These are phyloP conservation scores for Penicillium brasilianum DNA, from an alignment of 2,329 filamentous ascomycete species.

Conservation along the genomic window DNA sequence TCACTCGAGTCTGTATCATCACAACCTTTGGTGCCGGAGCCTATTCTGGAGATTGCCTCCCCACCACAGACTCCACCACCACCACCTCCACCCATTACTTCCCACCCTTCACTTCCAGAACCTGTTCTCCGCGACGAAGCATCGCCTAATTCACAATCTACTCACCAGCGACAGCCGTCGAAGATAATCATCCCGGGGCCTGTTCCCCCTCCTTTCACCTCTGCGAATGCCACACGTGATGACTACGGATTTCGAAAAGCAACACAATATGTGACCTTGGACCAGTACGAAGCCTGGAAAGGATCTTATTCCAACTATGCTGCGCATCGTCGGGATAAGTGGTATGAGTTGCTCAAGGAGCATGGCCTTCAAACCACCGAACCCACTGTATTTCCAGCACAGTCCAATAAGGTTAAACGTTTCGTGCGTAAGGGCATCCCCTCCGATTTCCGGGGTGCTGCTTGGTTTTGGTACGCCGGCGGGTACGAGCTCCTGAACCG, in stretches of 20 bases:
- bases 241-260: conserved; percentile 92
- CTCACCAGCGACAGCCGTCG: conserved; percentile 29
- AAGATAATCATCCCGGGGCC: conserved; percentile 42
- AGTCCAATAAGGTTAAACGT: conserved; percentile 81
- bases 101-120: conserved; percentile 11
- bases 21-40: conserved; percentile 9
- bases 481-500: conserved; percentile 79
- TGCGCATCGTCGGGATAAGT: conserved; percentile 77
- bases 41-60: conserved; percentile 11
- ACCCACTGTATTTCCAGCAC: conserved; percentile 78
- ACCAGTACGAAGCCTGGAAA: conserved; percentile 85
- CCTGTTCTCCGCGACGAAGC: conserved; percentile 11
- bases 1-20: conserved; percentile 1
- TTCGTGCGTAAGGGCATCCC: conserved; percentile 94
- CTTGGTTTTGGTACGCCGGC: conserved; percentile 96
- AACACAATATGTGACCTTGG: conserved; percentile 75
- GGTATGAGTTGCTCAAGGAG: conserved; percentile 77
- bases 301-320: conserved; percentile 75
- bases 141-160: conserved; percentile 10
- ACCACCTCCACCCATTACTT: conserved; percentile 6
- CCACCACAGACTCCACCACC: conserved; percentile 16
- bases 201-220: conserved; percentile 45
- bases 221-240: conserved; percentile 62
- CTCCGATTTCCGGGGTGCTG: conserved; percentile 89
- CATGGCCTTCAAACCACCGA: conserved; percentile 72